Conservation (phyloP, 2,329 filamentous ascomycete genomes). For the Penicillium corylophilum region DNA sequence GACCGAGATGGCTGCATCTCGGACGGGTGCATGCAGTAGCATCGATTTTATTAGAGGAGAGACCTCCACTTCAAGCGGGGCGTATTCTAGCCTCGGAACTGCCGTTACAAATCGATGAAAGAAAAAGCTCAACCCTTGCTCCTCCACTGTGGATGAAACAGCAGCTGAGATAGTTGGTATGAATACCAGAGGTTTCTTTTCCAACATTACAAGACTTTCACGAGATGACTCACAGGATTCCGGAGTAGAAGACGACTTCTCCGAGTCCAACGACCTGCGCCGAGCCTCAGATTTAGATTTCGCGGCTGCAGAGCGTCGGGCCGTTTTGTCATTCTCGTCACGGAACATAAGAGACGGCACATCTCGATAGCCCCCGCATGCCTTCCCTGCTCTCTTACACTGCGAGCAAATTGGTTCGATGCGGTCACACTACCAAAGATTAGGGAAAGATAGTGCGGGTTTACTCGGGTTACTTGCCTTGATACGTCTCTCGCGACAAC, state of each 20-base stretch:
- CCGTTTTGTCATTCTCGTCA: slow-evolving; percentile 29
- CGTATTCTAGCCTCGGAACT: slow-evolving; percentile 1
- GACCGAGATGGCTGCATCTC: slow-evolving; percentile 24
- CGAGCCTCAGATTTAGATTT: slow-evolving; percentile 21
- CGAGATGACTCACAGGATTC: background rate
- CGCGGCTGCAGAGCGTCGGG: slow-evolving; percentile 20
- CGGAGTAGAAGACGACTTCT: background rate
- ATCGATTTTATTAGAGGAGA: slow-evolving; percentile 7
- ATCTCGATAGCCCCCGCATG: slow-evolving; percentile 33
- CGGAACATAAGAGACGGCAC: slow-evolving; percentile 28
- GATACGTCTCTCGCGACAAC: slow-evolving; percentile 28
- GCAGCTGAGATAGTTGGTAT: slow-evolving; percentile 5
- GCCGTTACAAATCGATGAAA: slow-evolving; percentile 20
- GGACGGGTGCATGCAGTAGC: slow-evolving; percentile 9
- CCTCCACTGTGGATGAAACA: slow-evolving; percentile 17
- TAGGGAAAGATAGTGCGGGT: background rate
- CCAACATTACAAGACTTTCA: slow-evolving; percentile 1
- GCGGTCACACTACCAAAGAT: slow-evolving; percentile 28
- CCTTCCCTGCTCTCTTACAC: slow-evolving; percentile 29
- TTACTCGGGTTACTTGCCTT: slow-evolving; percentile 18
- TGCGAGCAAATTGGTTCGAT: slow-evolving; percentile 31
- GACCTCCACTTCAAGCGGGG: background rate
- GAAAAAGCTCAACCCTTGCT: slow-evolving; percentile 25
- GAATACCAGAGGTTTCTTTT: background rate
- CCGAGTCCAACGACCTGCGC: slow-evolving; percentile 7